A percentile compares a stretch with the other conserved stretches of the same genome.
phyloP scores from a whole-genome alignment of 129 eudicot genomes.

The Artemisia annua region DNA sequence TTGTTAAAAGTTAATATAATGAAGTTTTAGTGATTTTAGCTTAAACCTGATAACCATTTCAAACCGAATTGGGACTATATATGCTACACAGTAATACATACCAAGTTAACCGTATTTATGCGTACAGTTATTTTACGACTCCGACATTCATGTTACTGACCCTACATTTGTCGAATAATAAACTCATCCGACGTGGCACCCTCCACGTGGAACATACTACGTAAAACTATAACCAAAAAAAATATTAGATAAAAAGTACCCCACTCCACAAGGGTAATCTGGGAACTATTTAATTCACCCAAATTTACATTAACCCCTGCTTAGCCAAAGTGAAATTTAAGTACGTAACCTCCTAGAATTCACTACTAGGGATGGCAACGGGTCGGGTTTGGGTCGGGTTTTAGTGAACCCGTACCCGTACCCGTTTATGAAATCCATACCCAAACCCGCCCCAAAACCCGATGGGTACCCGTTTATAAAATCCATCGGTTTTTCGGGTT shows the following conservation, averaged over 20 bases:
- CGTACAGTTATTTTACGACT: background rate
- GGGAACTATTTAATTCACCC: background rate
- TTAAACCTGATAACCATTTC: too few species aligned
- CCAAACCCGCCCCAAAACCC: too few species aligned
- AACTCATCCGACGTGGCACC: conserved; percentile 22
- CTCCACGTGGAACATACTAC: conserved; percentile 11
- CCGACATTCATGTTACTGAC: conserved; percentile 1
- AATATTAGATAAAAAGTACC: background rate
- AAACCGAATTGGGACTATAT: too few species aligned
- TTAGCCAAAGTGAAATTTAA: conserved; percentile 5
- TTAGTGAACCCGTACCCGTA: too few species aligned
- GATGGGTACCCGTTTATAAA: too few species aligned
- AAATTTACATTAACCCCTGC: conserved; percentile 3
- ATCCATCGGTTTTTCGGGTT: too few species aligned
- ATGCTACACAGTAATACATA: background rate
- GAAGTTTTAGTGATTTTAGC: too few species aligned
- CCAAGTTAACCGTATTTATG: conserved; percentile 8
- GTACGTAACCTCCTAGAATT: conserved; percentile 6
- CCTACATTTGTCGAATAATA: conserved; percentile 15
- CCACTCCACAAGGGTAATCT: conserved; percentile 18
- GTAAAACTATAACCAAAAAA: background rate
- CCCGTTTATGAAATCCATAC: too few species aligned
- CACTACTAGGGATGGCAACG: too few species aligned
- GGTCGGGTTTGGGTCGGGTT: too few species aligned
- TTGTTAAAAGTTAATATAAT: too few species aligned